Conservation (phyloP, 257 asterid species). For the Vinca minor region DNA sequence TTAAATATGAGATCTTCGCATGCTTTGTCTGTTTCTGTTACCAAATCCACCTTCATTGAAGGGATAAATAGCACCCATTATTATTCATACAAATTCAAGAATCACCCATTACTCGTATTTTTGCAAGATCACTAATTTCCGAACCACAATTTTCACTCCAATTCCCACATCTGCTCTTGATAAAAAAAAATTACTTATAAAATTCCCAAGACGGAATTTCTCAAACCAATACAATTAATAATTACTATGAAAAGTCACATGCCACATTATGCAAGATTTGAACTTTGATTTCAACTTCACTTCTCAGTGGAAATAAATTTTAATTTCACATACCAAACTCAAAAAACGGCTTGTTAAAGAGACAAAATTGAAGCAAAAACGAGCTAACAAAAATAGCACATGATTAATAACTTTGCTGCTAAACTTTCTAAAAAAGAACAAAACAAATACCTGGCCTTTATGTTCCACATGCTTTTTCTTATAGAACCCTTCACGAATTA, state of each 20-base stretch:
- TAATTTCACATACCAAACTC: neutral
- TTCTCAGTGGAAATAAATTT: neutral
- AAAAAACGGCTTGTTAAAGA: neutral
- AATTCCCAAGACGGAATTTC: no score
- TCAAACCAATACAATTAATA: no score
- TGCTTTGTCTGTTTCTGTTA: constrained; percentile 86
- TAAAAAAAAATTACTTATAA: no score
- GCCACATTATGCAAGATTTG: neutral
- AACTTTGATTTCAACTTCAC: neutral
- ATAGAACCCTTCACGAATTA: constrained; percentile 59
- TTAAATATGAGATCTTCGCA: constrained; percentile 78
- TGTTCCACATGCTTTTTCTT: constrained; percentile 71
- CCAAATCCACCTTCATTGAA: constrained; percentile 77
- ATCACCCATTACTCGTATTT: neutral
- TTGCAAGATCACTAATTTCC: neutral
- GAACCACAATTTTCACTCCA: neutral
- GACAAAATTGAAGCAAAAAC: neutral
- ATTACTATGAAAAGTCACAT: neutral
- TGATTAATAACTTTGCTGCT: neutral
- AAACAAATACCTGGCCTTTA: constrained; percentile 52
- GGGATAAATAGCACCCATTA: neutral
- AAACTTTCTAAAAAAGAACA: neutral
- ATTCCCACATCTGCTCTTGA: no score
- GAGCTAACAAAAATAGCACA: neutral
- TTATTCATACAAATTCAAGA: neutral